These are phyloP conservation scores for Phytophthora vignae DNA, from an alignment of 352 stramenopile species.

Conservation along the genomic window DNA sequence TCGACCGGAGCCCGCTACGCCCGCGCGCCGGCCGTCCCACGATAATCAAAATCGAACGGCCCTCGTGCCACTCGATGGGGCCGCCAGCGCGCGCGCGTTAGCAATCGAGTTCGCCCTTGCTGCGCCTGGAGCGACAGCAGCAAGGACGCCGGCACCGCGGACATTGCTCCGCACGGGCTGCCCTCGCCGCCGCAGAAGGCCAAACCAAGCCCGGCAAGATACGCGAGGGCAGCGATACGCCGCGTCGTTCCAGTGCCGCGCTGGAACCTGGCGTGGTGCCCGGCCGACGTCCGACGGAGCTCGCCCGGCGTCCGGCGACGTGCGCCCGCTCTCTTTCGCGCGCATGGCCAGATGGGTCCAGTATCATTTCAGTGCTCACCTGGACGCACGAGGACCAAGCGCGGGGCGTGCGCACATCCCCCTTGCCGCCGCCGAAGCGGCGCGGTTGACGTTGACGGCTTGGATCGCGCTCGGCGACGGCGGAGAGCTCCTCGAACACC, in stretches of 20 bases:
- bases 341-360: slow-evolving; percentile 30
- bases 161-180: not conserved
- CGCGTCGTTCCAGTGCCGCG: slow-evolving; percentile 1
- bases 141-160: too few species aligned
- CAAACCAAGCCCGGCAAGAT: not conserved
- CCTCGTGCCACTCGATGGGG: not conserved
- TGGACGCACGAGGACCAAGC: slow-evolving; percentile 9
- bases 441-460: not conserved
- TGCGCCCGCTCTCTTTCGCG: slow-evolving; percentile 13
- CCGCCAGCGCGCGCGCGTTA: not conserved
- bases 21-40: slow-evolving; percentile 17
- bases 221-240: slow-evolving; percentile 1
- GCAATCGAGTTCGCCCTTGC: slow-evolving; percentile 12
- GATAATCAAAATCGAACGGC: slow-evolving; percentile 37
- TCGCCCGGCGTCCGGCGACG: not conserved
- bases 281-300: not conserved
- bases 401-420: slow-evolving; percentile 9
- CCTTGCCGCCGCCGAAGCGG: slow-evolving; percentile 2
- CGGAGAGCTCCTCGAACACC: not conserved
- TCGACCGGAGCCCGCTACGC: not conserved
- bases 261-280: slow-evolving; percentile 21
- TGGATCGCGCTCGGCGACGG: not conserved
- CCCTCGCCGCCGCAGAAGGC: not conserved
- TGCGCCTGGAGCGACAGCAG: not conserved
- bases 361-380: slow-evolving; percentile 37